Evolutionary conservation across 148 eudicot genomes (phyloP).

Genomic region (Fagopyrum homotropicum): DNA sequence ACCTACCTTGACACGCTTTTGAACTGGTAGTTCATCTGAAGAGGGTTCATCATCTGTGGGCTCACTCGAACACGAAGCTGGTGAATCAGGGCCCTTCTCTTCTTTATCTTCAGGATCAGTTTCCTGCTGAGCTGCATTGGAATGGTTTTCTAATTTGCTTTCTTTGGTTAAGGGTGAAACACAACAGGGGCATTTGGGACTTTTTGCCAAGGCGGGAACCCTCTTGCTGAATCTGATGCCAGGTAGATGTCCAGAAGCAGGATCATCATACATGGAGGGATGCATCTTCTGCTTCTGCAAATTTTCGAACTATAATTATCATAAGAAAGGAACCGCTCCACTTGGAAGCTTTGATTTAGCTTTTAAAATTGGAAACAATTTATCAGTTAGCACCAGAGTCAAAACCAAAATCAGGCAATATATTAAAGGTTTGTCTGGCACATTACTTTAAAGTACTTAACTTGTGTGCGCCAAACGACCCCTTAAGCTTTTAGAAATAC

Average conservation of each 20-base stretch:
- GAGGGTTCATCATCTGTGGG: slow-evolving; percentile 9
- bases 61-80: slow-evolving; percentile 9
- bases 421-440: too few relatives aligned
- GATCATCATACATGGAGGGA: slow-evolving; percentile 68
- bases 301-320: not conserved
- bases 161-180: slow-evolving; percentile 25
- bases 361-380: not conserved
- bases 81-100: slow-evolving; percentile 17
- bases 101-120: slow-evolving; percentile 18
- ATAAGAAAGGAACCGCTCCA: not conserved
- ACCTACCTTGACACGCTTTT: slow-evolving; percentile 44
- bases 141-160: slow-evolving; percentile 15
- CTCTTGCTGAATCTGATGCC: slow-evolving; percentile 55
- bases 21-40: slow-evolving; percentile 20
- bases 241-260: slow-evolving; percentile 22
- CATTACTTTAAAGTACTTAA: too few relatives aligned
- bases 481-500: too few relatives aligned
- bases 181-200: slow-evolving; percentile 43
- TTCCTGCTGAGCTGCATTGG: slow-evolving; percentile 13
- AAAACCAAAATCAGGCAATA: too few relatives aligned
- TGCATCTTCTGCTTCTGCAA: slow-evolving; percentile 49
- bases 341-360: not conserved
- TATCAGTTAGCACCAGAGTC: too few relatives aligned
- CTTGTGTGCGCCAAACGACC: too few relatives aligned
- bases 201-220: slow-evolving; percentile 31